Evolutionary conservation across 192 early-diverging fungal species (phyloP).

Genomic region (Kickxella alabastrina): DNA sequence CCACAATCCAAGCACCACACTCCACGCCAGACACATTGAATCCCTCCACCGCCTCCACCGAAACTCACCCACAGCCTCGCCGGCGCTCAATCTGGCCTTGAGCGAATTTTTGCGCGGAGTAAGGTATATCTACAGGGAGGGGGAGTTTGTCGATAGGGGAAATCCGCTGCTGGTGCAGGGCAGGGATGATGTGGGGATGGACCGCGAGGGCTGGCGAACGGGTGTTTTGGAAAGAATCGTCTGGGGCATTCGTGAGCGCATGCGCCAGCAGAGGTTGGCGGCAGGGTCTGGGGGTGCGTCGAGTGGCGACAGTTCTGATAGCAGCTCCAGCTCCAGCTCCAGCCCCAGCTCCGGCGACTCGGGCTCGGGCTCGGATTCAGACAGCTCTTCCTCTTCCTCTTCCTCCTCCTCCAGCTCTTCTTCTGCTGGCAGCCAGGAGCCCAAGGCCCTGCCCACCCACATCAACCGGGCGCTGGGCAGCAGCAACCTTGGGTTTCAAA

Average conservation of each 20-base stretch:
- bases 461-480: slow-evolving; percentile 40
- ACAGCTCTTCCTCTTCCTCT: slow-evolving; percentile 4
- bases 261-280: no score
- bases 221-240: slow-evolving; percentile 27
- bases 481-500: slow-evolving; percentile 42
- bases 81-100: slow-evolving; percentile 32
- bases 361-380: not conserved
- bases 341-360: not conserved
- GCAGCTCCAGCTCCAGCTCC: not conserved
- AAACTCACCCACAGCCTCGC: not conserved
- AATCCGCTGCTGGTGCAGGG: not conserved
- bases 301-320: not conserved
- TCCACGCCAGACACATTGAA: not conserved
- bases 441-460: slow-evolving; percentile 2
- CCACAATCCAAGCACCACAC: no score
- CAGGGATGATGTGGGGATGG: slow-evolving; percentile 7
- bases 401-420: no score
- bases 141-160: slow-evolving; percentile 15
- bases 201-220: slow-evolving; percentile 31
- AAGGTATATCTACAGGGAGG: slow-evolving; percentile 32
- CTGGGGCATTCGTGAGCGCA: no score
- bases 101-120: slow-evolving; percentile 33
- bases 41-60: not conserved
- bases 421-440: no score
- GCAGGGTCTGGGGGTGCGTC: slow-evolving; percentile 5